phyloP scores from a whole-genome alignment of 148 eudicot species.

The Mesembryanthemum crystallinum region DNA sequence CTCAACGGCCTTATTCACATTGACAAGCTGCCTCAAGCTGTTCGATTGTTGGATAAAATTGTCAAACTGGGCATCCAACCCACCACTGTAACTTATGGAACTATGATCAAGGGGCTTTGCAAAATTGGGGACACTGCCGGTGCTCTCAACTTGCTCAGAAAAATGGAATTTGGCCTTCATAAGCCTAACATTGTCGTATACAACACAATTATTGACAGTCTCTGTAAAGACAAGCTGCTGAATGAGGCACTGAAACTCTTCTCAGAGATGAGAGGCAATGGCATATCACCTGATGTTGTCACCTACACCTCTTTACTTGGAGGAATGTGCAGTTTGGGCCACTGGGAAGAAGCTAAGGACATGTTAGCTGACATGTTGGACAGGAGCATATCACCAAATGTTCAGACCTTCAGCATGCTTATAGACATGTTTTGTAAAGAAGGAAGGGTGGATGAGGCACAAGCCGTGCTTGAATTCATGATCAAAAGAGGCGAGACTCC shows the following conservation, averaged over 20 bases:
- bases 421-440: background rate
- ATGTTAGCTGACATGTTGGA: conserved; percentile 6
- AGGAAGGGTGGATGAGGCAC: background rate
- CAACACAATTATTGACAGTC: conserved; percentile 19
- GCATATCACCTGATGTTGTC: background rate
- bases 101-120: conserved; percentile 40
- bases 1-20: conserved; percentile 11
- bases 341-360: conserved; percentile 4
- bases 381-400: background rate
- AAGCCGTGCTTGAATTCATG: background rate
- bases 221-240: conserved; percentile 12
- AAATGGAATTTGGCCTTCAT: conserved; percentile 1
- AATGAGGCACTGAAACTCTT: conserved; percentile 12
- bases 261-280: conserved; percentile 17
- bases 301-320: too few relatives aligned
- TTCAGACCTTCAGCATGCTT: conserved; percentile 5
- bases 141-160: conserved; percentile 29
- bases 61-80: conserved; percentile 13
- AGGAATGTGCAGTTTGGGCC: conserved; percentile 2
- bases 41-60: background rate
- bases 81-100: background rate
- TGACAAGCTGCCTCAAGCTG: background rate
- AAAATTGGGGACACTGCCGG: conserved; percentile 30
- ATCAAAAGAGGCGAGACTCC: conserved; percentile 6
- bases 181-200: conserved; percentile 8